Base-by-base conservation (phyloP, 2,329 filamentous ascomycete genomes). In the Penicillium concentricum region DNA sequence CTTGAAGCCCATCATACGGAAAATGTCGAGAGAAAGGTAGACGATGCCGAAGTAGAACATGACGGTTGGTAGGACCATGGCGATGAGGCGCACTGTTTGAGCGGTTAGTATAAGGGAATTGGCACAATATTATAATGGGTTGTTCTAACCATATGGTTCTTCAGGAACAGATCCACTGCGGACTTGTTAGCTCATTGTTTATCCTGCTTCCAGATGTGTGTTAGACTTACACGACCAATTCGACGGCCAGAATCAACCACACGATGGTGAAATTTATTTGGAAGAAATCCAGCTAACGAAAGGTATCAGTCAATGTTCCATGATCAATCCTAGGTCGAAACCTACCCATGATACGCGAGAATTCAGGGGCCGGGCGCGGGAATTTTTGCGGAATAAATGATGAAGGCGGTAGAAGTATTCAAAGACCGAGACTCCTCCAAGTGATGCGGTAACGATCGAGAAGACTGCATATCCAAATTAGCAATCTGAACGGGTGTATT, bases 231-330 rank as follows among this genome's bases (percentile, higher is more conserved):
- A 74, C 69, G 47, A 78, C 74, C 26, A 78, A 64, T 59, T 77
- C 75, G 43, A 76, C 69, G 0, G 74, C 75, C 28, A 78, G 58
- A 38, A 77, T 76, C 50, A 77, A 59, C 75, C 75, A 78, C 22
- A 78, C 74, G 37, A 77, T 71, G 15, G 75, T 77, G 57, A 78
- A 78, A 45, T 77, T 77, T 63, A 78, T 76, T 28, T 78, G 76
- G 50, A 78, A 78, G 59, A 78, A 78, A 51, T 78, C 76, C 54
- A 78, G 69, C 75, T 77, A 57, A 13, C 22, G 3, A 37, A 45
- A 35, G 3, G 7, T 13, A 37, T 65, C 20, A 65, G 56, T 32
- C 16, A 39, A 26, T 32, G 30, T 30, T 24, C 24, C 18, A 35
- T 22, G 16, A 46, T 34, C 30, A 43, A 16, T 28, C 41, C 1